Evolutionary conservation across 140 eudicot genomes (phyloP).

Genomic region (Cichorium intybus): DNA sequence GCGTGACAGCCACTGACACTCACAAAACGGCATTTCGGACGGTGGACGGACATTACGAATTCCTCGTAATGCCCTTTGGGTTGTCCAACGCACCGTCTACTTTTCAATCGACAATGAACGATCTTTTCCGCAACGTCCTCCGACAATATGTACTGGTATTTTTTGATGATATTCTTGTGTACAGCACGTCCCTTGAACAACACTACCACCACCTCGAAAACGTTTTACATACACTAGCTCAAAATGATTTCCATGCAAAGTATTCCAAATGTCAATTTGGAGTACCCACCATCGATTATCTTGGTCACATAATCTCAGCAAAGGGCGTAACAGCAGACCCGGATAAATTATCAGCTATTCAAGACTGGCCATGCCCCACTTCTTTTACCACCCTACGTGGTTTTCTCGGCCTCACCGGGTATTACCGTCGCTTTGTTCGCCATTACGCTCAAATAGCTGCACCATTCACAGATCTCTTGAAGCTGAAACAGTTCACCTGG

Average conservation of each 20-base stretch:
- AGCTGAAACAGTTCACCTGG: too few relatives aligned
- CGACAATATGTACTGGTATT: background rate
- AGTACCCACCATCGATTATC: background rate
- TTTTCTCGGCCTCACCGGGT: background rate
- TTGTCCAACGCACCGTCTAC: too few relatives aligned
- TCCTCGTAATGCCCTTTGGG: too few relatives aligned
- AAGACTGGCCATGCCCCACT: background rate
- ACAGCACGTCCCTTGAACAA: background rate
- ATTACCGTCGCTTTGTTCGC: background rate
- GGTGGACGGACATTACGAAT: too few relatives aligned
- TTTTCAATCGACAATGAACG: too few relatives aligned
- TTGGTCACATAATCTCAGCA: background rate
- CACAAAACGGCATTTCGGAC: too few relatives aligned
- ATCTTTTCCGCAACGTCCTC: background rate
- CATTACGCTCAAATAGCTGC: background rate
- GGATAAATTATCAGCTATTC: background rate
- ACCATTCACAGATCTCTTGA: background rate
- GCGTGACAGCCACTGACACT: background rate
- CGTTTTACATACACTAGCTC: background rate
- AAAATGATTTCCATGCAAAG: too few relatives aligned
- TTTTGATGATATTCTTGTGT: background rate
- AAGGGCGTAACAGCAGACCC: background rate
- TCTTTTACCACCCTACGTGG: background rate
- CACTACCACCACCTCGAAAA: background rate
- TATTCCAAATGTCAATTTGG: too few relatives aligned